Base-by-base conservation (phyloP, 495 filamentous ascomycete genomes). In the Penicillium soppii region DNA sequence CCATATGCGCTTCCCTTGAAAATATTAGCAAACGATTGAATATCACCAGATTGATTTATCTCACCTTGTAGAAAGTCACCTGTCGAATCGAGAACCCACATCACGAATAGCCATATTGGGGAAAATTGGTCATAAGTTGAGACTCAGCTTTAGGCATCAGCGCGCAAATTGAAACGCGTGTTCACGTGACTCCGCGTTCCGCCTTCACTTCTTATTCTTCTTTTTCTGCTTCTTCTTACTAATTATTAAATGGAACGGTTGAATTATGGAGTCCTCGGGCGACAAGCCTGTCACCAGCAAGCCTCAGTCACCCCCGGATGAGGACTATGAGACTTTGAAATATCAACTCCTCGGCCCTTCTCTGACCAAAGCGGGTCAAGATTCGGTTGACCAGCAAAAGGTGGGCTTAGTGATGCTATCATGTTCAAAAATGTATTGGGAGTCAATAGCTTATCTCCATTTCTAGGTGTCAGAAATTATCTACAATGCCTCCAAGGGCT, bases 401-500 rank as follows among this genome's bases (percentile, higher is more conserved):
- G 88, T 86, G 63, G 51, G 61, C 27, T 9, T 10, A 15, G 12
- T 33, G 8, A 0, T 25, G 21, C 17, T 16, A 21, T 27, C 0
- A 5, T 32, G 5, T 32, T 37, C 2, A n/a, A 29, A 12, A n/a
- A 16, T 17, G 4, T 12, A 16, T 17, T 17, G 41, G 17, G 15
- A 15, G 8, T 9, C 2, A 7, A 26, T 29, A n/a, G 38, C 50
- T 56, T 5, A 54, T n/a, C 13, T 23, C 3, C 12, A n/a, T 17
- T 9, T 30, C 5, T 45, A 88, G 83, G 88, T 96, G n/a, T 92
- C 91, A 0, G 91, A 97, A 66, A 84, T 99, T 50, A 99, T 99
- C 43, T 97, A 96, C 70, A 89, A 95, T 68, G 92, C 94, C 10
- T 96, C 91, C 10, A 96, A 91, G 66, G 95, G 95, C 20, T 96